Base-by-base conservation (phyloP, 768 basidiomycete species). In the Chalciporus chontae region DNA sequence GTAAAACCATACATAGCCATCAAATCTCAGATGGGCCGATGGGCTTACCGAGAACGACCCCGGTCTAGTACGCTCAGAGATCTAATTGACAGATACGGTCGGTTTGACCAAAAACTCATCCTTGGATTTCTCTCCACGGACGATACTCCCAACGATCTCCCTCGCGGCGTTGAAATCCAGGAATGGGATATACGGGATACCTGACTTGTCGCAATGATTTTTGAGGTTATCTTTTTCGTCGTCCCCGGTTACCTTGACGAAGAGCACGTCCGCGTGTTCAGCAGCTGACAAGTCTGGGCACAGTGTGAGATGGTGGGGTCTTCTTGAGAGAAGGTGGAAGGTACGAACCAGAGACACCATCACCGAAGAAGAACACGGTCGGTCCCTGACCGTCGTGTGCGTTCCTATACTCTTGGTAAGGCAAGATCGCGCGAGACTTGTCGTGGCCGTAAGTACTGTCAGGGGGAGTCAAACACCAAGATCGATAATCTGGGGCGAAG, bases 331-430 rank as follows among this genome's bases (percentile, higher is more conserved):
- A 29, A 14, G 23, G 23, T 14, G 14, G n/a, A 17, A 32, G 17
- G 42, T 24, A 71, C 79, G 37, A 51, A 90, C 92, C 93, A 48
- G 91, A 94, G 43, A 96, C 96, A 29, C 96, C 96, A 65, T 99
- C 96, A 0, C 96, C 96, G 55, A 96, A 94, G 80, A 96, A 99
- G 71, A 99, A 95, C 9, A 95, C 73, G 2, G 79, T 84, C 3
- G 96, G 95, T 6, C 62, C 62, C 14, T 40, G 56, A 15, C 56
- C 60, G 4, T 47, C 40, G 47, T 62, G 58, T 15, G 43, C 13
- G 7, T 32, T 5, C 51, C 62, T 55, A 5, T 84, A 81, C 41
- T 80, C 65, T 6, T 73, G 58, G 71, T 97, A 99, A 0, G 91
- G 94, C 29, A 94, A 72, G 58, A 98, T 97, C 3, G 95, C 92